phyloP scores from a whole-genome alignment of 768 basidiomycete genomes.

The Suillus brevipes region DNA sequence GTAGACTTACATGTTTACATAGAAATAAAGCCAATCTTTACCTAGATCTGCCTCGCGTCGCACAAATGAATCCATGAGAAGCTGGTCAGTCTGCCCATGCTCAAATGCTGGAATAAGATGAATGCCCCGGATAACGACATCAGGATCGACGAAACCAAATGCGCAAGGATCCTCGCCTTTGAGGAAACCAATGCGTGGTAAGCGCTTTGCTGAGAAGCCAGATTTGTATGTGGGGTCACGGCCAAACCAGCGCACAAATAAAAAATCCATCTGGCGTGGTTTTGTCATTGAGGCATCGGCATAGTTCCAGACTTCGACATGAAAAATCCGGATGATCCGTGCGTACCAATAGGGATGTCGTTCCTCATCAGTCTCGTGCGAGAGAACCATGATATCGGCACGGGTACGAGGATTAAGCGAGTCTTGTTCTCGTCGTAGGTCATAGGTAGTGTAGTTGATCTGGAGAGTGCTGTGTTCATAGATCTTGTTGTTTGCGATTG shows the following conservation, averaged over 20 bases:
- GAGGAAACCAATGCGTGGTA: conserved; percentile 32
- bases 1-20: conserved; percentile 34
- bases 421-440: conserved; percentile 26
- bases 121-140: conserved; percentile 35
- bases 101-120: conserved; percentile 47
- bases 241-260: conserved; percentile 44
- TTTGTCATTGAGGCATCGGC: not conserved
- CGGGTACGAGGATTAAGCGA: conserved; percentile 33
- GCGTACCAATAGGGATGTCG: conserved; percentile 41
- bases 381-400: conserved; percentile 36
- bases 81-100: conserved; percentile 16
- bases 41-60: conserved; percentile 12
- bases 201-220: conserved; percentile 29
- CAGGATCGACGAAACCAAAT: conserved; percentile 52
- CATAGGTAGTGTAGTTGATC: conserved; percentile 34
- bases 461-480: conserved; percentile 34
- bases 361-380: conserved; percentile 19
- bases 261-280: conserved; percentile 34
- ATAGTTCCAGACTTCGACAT: conserved; percentile 14
- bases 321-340: conserved; percentile 35
- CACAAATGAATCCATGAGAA: conserved; percentile 1
- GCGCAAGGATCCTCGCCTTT: conserved; percentile 18
- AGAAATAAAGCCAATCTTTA: conserved; percentile 32
- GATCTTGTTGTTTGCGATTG: conserved; percentile 30
- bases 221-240: conserved; percentile 21